Conservation (phyloP, 2,329 filamentous ascomycete genomes). For the Podosphaera xanthii region DNA sequence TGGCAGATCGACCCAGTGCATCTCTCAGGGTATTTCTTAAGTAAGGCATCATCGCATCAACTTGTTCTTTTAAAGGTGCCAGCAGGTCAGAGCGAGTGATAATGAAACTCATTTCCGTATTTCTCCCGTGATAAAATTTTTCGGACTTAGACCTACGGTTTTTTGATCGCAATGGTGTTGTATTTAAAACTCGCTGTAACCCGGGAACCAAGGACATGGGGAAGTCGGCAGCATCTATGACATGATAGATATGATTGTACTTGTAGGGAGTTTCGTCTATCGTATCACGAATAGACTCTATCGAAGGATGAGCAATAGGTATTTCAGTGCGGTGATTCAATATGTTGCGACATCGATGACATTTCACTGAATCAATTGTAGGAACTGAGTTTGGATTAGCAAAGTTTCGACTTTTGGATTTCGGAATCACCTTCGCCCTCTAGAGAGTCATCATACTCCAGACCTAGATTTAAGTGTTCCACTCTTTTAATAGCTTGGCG, state of each 20-base stretch:
- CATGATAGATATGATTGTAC: slow-evolving; percentile 84
- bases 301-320: slow-evolving; percentile 57
- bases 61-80: slow-evolving; percentile 60
- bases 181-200: slow-evolving; percentile 44
- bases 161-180: slow-evolving; percentile 51
- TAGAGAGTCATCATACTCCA: slow-evolving; percentile 6
- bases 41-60: slow-evolving; percentile 72
- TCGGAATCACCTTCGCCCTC: slow-evolving; percentile 3
- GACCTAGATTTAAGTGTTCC: not conserved
- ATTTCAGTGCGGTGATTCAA: slow-evolving; percentile 49
- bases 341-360: slow-evolving; percentile 70
- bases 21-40: slow-evolving; percentile 54
- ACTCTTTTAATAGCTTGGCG: slow-evolving; percentile 14
- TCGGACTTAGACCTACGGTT: slow-evolving; percentile 54
- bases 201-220: slow-evolving; percentile 76
- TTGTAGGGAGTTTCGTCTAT: slow-evolving; percentile 75
- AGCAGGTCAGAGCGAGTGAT: slow-evolving; percentile 76
- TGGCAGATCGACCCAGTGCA: slow-evolving; percentile 43
- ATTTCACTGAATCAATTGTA: slow-evolving; percentile 31
- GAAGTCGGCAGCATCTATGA: slow-evolving; percentile 89
- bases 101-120: slow-evolving; percentile 68
- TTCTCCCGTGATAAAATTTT: slow-evolving; percentile 42
- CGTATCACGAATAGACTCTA: slow-evolving; percentile 61
- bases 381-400: slow-evolving; percentile 6
- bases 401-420: not conserved